Evolutionary conservation across 345 rosid genomes (phyloP), one percentile per base, ranked within the genome.

Genomic region (Eucalyptus pauciflora): DNA sequence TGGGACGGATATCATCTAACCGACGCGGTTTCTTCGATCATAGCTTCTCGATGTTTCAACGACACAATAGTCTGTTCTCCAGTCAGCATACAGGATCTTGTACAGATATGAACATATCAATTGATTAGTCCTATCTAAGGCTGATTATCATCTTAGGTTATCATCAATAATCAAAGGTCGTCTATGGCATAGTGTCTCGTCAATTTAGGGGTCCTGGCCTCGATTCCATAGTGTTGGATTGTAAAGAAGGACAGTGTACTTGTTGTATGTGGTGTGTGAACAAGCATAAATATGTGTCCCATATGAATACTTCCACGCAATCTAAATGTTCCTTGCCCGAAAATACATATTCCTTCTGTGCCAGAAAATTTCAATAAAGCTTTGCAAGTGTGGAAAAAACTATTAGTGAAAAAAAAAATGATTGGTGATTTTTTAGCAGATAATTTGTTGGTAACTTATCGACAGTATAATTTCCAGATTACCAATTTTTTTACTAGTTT

Each of bases 1-100:
- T 95, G 93, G 91, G 95, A 95, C 90, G 96, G 89, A 24, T 93
- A 13, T 86, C 95, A 94, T 81, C 88, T 89, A 37, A 90, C 9
- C 5, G 94, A 94, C 45, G 37, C 85, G 33, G 87, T 85, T 62
- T 89, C 86, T 58, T 90, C 93, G 1, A 14, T 89, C 60, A 64
- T 93, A 9, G 95, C 94, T 9, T n/a, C 89, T 29, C 91, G 71
- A 12, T 94, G 94, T 46, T 85, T 93, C 90, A 87, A 88, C 16
- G 91, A 85, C 58, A 7, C 87, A 10, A 88, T 89, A 3, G 88
- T 92, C 69, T 94, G 96, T 88, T 64, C 87, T 49, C 96, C 96
- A 24, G 5, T 87, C n/a, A 89, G 48, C 85, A 88, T 94, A 33
- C 88, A 86, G 20, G 76, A 94, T 10, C 94, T 94, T 11, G 51